A percentile compares a stretch with the other conserved stretches of the same genome.
Conservation (phyloP, 306 rosid species). For the Lathyrus aphaca region DNA sequence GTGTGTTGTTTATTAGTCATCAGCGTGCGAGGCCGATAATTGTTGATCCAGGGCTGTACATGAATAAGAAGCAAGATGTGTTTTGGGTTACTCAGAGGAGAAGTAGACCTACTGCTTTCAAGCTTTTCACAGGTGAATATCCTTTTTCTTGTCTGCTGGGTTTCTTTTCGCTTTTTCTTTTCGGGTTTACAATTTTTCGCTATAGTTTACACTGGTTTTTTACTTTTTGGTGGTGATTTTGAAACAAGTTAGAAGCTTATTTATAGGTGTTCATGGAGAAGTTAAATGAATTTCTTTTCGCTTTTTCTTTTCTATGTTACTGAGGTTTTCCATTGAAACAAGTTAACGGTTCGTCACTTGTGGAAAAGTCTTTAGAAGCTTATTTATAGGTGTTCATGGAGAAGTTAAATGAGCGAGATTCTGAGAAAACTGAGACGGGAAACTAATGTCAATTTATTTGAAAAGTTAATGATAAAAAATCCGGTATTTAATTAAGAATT, state of each 20-base stretch:
- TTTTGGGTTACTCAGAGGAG: conserved; percentile 93
- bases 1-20: conserved; percentile 47
- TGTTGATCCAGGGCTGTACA: conserved; percentile 92
- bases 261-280: too few relatives aligned
- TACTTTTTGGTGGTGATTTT: conserved; percentile 28
- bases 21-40: conserved; percentile 91
- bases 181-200: neutral
- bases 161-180: neutral
- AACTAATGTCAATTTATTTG: neutral
- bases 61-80: conserved; percentile 87
- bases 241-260: too few relatives aligned
- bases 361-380: neutral
- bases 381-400: neutral
- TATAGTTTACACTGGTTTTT: conserved; percentile 26
- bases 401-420: neutral
- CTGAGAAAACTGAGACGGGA: neutral
- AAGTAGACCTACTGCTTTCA: conserved; percentile 97
- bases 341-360: neutral
- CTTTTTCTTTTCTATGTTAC: too few relatives aligned
- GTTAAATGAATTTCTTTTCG: too few relatives aligned
- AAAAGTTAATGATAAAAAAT: neutral
- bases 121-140: conserved; percentile 83
- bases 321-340: conserved; percentile 2
- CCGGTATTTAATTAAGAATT: neutral
- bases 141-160: conserved; percentile 30